Evolutionary conservation across 2,329 filamentous ascomycete genomes (phyloP).

Genomic region (Pestalotiopsis sp.): DNA sequence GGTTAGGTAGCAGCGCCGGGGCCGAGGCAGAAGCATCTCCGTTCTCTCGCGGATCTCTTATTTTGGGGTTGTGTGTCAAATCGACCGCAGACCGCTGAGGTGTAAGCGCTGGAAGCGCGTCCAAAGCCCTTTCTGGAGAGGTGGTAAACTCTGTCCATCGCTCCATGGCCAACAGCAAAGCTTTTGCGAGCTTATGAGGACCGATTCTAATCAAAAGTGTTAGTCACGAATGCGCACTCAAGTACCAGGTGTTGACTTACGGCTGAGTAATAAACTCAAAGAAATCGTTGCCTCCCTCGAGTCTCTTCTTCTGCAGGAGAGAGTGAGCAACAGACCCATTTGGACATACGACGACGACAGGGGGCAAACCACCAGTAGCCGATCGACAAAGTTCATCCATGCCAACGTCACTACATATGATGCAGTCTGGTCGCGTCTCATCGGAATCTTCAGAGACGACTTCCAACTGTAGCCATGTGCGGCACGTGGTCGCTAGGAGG

Average conservation of each 20-base stretch:
- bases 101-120: conserved; percentile 13
- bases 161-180: conserved; percentile 19
- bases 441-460: conserved; percentile 15
- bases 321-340: conserved; percentile 31
- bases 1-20: neutral
- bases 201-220: conserved; percentile 27
- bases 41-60: neutral
- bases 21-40: neutral
- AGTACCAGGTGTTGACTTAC: conserved; percentile 23
- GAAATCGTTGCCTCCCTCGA: conserved; percentile 14
- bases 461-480: conserved; percentile 34
- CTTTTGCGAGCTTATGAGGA: conserved; percentile 37
- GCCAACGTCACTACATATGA: conserved; percentile 23
- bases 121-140: neutral
- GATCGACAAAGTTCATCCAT: conserved; percentile 17
- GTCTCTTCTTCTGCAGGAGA: neutral
- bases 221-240: neutral
- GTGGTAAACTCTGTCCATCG: neutral
- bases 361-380: conserved; percentile 17
- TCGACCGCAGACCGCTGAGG: neutral
- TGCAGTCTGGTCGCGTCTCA: conserved; percentile 20
- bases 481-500: conserved; percentile 29
- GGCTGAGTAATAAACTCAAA: conserved; percentile 41
- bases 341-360: conserved; percentile 34
- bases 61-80: neutral